A percentile compares a stretch with the other conserved stretches of the same genome.
Conservation (phyloP, 2,329 filamentous ascomycete genomes). For the Nemania diffusa region DNA sequence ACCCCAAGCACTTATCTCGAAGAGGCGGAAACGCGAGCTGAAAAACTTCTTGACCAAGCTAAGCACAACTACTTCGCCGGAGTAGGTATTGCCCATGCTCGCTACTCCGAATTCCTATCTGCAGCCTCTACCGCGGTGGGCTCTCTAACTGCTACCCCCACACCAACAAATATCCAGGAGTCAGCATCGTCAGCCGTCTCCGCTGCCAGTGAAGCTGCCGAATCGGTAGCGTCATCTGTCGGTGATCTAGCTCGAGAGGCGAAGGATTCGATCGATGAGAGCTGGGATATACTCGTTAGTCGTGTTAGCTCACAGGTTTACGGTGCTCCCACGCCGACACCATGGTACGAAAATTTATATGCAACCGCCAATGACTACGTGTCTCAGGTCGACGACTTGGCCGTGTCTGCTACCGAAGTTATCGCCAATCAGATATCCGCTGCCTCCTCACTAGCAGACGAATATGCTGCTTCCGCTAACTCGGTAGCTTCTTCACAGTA, state of each 20-base stretch:
- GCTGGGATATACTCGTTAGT: slow-evolving; percentile 71
- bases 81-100: slow-evolving; percentile 79
- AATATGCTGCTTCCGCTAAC: slow-evolving; percentile 71
- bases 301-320: slow-evolving; percentile 77
- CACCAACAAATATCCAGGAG: slow-evolving; percentile 64
- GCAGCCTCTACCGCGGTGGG: slow-evolving; percentile 77
- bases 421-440: slow-evolving; percentile 41
- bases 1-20: slow-evolving; percentile 61
- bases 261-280: slow-evolving; percentile 56
- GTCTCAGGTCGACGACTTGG: slow-evolving; percentile 43
- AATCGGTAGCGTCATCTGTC: slow-evolving; percentile 56
- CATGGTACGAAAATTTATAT: slow-evolving; percentile 62
- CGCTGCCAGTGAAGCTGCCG: slow-evolving; percentile 60
- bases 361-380: slow-evolving; percentile 56
- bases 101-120: slow-evolving; percentile 78
- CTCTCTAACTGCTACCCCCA: slow-evolving; percentile 67
- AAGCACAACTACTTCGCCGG: slow-evolving; percentile 79
- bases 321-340: slow-evolving; percentile 70
- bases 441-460: slow-evolving; percentile 54
- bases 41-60: slow-evolving; percentile 70
- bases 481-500: slow-evolving; percentile 72
- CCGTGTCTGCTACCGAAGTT: slow-evolving; percentile 48
- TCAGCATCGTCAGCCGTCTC: slow-evolving; percentile 59
- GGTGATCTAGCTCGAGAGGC: slow-evolving; percentile 59
- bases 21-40: slow-evolving; percentile 56